These are phyloP conservation scores for Coelastrella sp. DNA, from an alignment of 139 green algal species.

Conservation along the genomic window DNA sequence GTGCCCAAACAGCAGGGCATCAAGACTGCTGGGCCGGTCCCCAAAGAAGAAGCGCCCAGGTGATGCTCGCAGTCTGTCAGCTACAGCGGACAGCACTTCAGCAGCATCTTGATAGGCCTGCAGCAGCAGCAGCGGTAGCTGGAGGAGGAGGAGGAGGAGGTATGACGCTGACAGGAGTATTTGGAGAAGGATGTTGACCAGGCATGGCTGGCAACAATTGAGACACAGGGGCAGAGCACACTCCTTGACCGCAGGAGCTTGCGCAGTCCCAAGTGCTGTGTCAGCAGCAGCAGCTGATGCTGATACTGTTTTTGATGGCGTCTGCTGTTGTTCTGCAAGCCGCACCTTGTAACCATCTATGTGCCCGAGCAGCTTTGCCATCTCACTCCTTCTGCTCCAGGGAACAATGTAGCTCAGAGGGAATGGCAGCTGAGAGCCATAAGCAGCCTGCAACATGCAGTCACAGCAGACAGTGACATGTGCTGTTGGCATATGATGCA, in stretches of 20 bases:
- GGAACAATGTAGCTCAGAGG: slow-evolving; percentile 72
- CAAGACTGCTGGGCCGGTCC: slow-evolving; percentile 63
- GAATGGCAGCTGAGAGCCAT: slow-evolving; percentile 64
- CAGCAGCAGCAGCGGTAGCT: neutral
- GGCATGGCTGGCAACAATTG: neutral
- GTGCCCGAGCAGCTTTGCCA: slow-evolving; percentile 46
- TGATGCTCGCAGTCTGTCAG: slow-evolving; percentile 57
- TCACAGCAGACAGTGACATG: too few species aligned
- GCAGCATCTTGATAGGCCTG: slow-evolving; percentile 62
- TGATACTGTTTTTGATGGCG: neutral
- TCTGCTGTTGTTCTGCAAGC: neutral
- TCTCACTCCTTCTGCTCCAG: slow-evolving; percentile 56
- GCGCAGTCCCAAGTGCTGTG: too few species aligned
- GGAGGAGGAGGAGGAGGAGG: neutral
- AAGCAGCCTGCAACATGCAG: slow-evolving; percentile 55
- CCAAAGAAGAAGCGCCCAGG: slow-evolving; percentile 71
- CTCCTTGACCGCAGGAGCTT: neutral
- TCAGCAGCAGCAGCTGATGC: too few species aligned
- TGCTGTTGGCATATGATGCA: too few species aligned
- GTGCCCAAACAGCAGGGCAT: slow-evolving; percentile 75
- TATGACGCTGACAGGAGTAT: neutral
- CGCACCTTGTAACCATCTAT: slow-evolving; percentile 55
- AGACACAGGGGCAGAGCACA: neutral
- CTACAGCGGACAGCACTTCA: slow-evolving; percentile 55
- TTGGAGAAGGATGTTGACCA: neutral